phyloP scores from a whole-genome alignment of 768 basidiomycete species.

The Chalciporus sphaerocephalus region DNA sequence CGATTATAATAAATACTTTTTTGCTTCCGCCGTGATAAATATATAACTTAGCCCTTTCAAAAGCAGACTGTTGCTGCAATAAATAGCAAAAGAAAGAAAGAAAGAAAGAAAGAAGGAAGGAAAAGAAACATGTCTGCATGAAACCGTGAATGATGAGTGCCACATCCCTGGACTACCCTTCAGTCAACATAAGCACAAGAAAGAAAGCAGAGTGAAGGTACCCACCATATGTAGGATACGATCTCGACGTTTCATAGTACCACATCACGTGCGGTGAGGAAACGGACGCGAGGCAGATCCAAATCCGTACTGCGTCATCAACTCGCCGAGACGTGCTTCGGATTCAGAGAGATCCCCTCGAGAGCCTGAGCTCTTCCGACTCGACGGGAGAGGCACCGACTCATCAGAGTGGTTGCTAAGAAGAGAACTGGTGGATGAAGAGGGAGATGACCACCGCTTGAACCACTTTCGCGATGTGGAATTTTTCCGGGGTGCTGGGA shows the following conservation, averaged over 20 bases:
- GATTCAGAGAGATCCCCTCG: background rate
- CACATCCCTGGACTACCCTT: no score
- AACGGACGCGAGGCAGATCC: background rate
- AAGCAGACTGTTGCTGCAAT: no score
- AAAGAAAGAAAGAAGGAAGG: no score
- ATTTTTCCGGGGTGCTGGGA: background rate
- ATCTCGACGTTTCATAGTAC: background rate
- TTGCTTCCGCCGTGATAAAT: no score
- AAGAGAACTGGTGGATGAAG: slow-evolving; percentile 17
- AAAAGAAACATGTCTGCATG: no score
- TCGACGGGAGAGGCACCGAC: background rate
- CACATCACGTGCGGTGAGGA: background rate
- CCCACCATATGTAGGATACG: background rate
- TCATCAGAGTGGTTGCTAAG: background rate
- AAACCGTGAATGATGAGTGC: no score
- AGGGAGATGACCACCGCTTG: slow-evolving; percentile 8
- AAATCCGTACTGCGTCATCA: slow-evolving; percentile 2
- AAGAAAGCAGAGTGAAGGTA: background rate
- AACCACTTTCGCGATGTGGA: slow-evolving; percentile 17
- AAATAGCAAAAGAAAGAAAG: no score
- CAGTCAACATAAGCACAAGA: no score
- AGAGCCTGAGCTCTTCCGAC: background rate
- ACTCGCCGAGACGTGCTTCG: background rate
- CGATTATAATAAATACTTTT: no score
- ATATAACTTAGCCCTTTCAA: no score